Evolutionary conservation across 2,329 filamentous ascomycete genomes (phyloP), one percentile per base, ranked within the genome.

Genomic region (Neofusicoccum laricinum): DNA sequence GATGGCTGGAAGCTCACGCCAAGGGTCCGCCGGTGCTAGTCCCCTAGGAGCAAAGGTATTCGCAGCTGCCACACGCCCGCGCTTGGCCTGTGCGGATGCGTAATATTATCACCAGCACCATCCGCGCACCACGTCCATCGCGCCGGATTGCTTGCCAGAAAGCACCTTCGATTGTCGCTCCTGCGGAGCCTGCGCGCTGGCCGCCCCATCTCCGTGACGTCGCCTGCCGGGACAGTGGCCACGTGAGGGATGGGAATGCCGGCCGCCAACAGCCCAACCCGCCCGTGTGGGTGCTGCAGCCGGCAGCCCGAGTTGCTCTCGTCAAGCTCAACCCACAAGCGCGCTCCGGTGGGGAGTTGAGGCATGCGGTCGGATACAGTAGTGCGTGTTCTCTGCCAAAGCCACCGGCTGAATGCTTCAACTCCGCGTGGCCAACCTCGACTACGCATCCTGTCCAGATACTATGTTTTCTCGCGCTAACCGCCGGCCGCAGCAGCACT

Each of bases 1-100:
- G 61, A 63, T 63, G 61, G 61, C 61, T 40, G 55, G 40, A 59
- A 59, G 55, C 55, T 59, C 53, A 43, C 55, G 41, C 55, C 41
- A 46, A 46, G 55, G 41, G 55, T 59, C 55, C 21, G 55, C 21
- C 55, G 15, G 19, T 40, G 55, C 55, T 59, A 59, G n/a, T 45
- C 55, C 32, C 55, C 15, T n/a, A 15, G 12, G 15, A 43, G 12
- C 40, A 17, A 38, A 11, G 14, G 25, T 40, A 41, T 32, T 59
- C 55, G 55, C 55, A 38, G 55, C 55, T 59, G 55, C 55, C 55
- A 57, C 55, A 46, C 41, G 40, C 41, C 40, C 55, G 40, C 55
- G 34, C 55, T 14, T 46, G 40, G 19, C 40, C 55, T 36, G 53
- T 25, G 55, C 55, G 19, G 40, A 41, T 41, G 51, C 30, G 55